Conservation (phyloP, 805 yeast species). For the Ogataea dorogensis region DNA sequence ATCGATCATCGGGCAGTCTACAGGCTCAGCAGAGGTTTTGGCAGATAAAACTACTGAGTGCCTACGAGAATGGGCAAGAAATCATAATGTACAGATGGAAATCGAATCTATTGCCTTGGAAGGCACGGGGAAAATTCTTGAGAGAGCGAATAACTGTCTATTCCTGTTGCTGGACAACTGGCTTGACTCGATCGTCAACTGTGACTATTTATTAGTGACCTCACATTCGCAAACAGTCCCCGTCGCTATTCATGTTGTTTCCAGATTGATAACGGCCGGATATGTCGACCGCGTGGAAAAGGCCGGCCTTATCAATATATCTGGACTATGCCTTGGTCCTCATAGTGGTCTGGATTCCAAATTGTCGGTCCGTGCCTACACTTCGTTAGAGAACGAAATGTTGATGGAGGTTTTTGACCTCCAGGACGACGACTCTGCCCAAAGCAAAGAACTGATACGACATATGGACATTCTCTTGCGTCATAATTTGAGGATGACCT, state of each 20-base stretch:
- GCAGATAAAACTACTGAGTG: conserved; percentile 78
- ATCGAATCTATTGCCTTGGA: conserved; percentile 87
- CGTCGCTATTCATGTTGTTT: conserved; percentile 71
- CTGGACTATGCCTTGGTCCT: conserved; percentile 91
- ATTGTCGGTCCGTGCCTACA: conserved; percentile 76
- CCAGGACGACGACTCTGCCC: conserved; percentile 69
- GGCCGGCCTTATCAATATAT: conserved; percentile 84
- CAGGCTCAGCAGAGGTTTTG: conserved; percentile 83
- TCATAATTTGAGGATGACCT: conserved; percentile 72
- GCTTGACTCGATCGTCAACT: conserved; percentile 50
- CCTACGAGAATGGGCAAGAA: conserved; percentile 60
- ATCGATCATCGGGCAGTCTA: conserved; percentile 85
- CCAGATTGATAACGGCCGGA: conserved; percentile 43
- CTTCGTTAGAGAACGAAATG: conserved; percentile 83
- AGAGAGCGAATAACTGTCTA: conserved; percentile 73
- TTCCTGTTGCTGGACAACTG: conserved; percentile 69
- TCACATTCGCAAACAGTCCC: conserved; percentile 95
- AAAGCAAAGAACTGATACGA: conserved; percentile 66
- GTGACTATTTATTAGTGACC: conserved; percentile 82
- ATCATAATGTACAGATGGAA: conserved; percentile 39
- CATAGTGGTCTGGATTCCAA: conserved; percentile 83
- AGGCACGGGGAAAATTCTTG: conserved; percentile 85
- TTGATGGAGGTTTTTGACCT: conserved; percentile 84
- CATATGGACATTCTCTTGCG: conserved; percentile 65
- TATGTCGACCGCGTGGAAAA: conserved; percentile 54